phyloP scores from a whole-genome alignment of 805 yeast species.

The Schizosaccharomyces octosporus region DNA sequence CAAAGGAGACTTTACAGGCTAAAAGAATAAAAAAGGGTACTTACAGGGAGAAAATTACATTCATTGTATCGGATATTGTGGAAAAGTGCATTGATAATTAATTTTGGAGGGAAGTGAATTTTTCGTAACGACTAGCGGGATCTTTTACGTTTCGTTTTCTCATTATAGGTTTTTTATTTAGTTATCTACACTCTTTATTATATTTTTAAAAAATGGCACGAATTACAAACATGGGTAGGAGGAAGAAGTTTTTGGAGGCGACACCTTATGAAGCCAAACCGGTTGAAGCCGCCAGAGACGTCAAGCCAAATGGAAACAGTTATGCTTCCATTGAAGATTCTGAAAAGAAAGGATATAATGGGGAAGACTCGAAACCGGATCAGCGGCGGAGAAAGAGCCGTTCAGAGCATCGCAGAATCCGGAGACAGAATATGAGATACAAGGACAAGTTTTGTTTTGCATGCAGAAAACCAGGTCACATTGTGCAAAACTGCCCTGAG shows the following conservation, averaged over 20 bases:
- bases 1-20: too few relatives aligned
- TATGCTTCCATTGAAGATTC: background rate
- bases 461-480: constrained; percentile 1
- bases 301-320: background rate
- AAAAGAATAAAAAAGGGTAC: too few relatives aligned
- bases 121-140: too few relatives aligned
- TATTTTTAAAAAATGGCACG: background rate
- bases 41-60: too few relatives aligned
- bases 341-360: background rate
- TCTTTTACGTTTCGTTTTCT: too few relatives aligned
- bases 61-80: too few relatives aligned
- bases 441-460: background rate
- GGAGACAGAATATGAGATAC: background rate
- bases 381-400: background rate
- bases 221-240: background rate
- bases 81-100: too few relatives aligned
- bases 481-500: constrained; percentile 1
- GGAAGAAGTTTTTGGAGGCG: background rate
- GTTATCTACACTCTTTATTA: too few relatives aligned
- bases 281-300: background rate
- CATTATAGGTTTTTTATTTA: too few relatives aligned
- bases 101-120: too few relatives aligned
- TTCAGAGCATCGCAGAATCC: background rate
- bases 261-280: background rate
- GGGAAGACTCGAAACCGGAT: background rate